A percentile compares a stretch with the other conserved stretches of the same genome.
Conservation (phyloP, 2,329 filamentous ascomycete species). For the Pseudocercospora fuligena region DNA sequence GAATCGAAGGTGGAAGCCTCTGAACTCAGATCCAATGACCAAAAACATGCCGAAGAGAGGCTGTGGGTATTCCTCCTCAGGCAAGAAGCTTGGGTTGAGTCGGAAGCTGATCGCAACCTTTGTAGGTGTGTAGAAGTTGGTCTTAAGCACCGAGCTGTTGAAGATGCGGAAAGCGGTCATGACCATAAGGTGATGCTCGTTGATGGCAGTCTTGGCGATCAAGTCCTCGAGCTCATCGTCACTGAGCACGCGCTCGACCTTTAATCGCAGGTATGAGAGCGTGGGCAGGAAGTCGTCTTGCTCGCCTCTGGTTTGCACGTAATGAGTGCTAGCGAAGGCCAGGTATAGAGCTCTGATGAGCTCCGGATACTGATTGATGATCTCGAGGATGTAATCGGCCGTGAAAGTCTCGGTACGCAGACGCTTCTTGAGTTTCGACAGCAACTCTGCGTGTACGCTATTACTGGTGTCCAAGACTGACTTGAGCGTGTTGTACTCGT, state of each 20-base stretch:
- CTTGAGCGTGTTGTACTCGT: conserved; percentile 86
- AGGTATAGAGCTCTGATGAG: conserved; percentile 88
- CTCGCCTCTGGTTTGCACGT: conserved; percentile 68
- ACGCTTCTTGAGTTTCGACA: conserved; percentile 93
- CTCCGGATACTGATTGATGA: conserved; percentile 87
- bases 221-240: conserved; percentile 74
- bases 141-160: conserved; percentile 92
- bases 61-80: conserved; percentile 88
- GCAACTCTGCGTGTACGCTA: conserved; percentile 80
- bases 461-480: conserved; percentile 81
- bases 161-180: conserved; percentile 97
- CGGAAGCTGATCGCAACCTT: conserved; percentile 98
- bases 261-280: conserved; percentile 68
- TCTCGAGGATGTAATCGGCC: conserved; percentile 96
- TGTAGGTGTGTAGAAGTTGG: conserved; percentile 96
- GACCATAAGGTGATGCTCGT: conserved; percentile 97
- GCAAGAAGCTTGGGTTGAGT: conserved; percentile 85
- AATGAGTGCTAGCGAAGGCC: conserved; percentile 87
- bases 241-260: conserved; percentile 74
- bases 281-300: conserved; percentile 73
- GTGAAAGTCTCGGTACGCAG: conserved; percentile 97
- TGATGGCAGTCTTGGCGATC: conserved; percentile 79
- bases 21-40: conserved; percentile 93
- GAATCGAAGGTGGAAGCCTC: conserved; percentile 97
- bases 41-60: conserved; percentile 98